Evolutionary conservation across 441 rosid species (phyloP).

Genomic region (Mallotus japonicus): DNA sequence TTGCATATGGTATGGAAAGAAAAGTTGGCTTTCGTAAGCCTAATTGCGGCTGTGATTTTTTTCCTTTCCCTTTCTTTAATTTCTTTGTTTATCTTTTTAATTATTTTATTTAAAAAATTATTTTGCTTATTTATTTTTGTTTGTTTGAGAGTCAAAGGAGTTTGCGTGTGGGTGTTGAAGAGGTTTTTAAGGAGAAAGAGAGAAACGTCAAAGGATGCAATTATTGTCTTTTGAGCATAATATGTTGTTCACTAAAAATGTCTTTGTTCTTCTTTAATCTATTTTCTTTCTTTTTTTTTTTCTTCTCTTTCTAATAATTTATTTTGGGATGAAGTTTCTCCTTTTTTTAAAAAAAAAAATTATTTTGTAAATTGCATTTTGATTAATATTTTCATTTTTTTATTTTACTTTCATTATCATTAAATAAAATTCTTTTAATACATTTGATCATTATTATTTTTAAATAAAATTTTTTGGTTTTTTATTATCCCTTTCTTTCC

Average conservation of each 20-base stretch:
- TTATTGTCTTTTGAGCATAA: constrained; percentile 58
- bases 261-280: constrained; percentile 11
- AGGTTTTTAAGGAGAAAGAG: constrained; percentile 42
- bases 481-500: neutral
- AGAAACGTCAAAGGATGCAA: constrained; percentile 81
- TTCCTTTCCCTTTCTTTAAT: neutral
- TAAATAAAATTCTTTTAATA: too few species aligned
- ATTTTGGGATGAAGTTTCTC: too few species aligned
- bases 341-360: too few species aligned
- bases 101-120: too few species aligned
- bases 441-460: too few species aligned
- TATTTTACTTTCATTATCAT: too few species aligned
- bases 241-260: constrained; percentile 32
- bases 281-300: neutral
- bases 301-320: neutral
- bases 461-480: too few species aligned
- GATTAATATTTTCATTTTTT: too few species aligned
- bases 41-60: constrained; percentile 56
- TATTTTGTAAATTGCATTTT: too few species aligned
- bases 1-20: constrained; percentile 25
- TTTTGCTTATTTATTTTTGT: neutral
- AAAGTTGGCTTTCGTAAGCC: constrained; percentile 42
- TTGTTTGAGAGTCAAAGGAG: constrained; percentile 62
- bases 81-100: too few species aligned
- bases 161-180: constrained; percentile 82